Evolutionary conservation across 1,139 yeast species (phyloP), one percentile per base, ranked within the genome.

Genomic region (Diutina sp.): DNA sequence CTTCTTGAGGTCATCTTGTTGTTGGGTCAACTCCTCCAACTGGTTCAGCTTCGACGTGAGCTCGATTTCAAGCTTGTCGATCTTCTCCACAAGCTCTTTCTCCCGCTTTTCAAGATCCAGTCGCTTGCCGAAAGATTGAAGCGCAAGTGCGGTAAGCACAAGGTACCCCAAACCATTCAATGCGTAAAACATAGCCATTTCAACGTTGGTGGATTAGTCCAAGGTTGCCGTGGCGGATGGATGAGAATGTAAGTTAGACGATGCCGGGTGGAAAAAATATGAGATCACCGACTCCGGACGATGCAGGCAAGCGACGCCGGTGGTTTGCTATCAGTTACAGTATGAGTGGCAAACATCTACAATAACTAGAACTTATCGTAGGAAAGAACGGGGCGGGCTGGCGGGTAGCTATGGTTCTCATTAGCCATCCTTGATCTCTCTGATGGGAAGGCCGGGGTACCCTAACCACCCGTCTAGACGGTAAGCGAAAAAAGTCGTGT

Each of bases 31-130:
- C 35, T 51, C 47, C 47, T 56, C 57, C 52, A 18, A 32, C 46
- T 56, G 32, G 46, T 21, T 35, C 53, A 50, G 53, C 50, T 55
- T 55, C 47, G n/a, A 46, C 35, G 46, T 56, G 57, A 54, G 55
- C 53, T 55, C 54, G 16, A 55, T 50, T 16, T 52, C 46, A n/a
- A 55, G 47, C 25, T 55, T 50, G 41, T 52, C 29, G 30, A 58
- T 52, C 44, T 56, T 58, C 32, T 54, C 56, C 21, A 29, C 47
- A n/a, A 46, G 11, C 29, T 44, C 56, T 16, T 18, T 25, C 14
- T 51, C 51, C 44, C 53, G 53, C 18, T 50, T 32, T 7, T 18
- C 48, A 9, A 50, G 32, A n/a, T 50, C 53, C 53, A 16, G 44
- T 8, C 3, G 25, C 41, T 18, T 44, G 18, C 9, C 16, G 46